These are phyloP conservation scores for Viola odorata DNA, from an alignment of 345 rosid genomes.

Conservation along the genomic window DNA sequence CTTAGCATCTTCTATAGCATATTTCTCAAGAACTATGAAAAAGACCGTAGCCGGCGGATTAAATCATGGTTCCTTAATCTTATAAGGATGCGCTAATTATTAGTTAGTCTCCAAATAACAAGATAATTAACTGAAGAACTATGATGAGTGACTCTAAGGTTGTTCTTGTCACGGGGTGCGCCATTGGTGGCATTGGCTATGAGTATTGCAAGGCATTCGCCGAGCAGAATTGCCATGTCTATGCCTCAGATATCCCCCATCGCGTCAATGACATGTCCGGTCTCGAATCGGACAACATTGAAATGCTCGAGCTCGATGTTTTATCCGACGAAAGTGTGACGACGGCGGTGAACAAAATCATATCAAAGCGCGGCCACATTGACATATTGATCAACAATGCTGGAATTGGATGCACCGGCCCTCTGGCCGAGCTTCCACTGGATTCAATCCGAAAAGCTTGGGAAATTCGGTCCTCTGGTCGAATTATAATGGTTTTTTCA, in stretches of 20 bases:
- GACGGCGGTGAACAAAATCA: constrained; percentile 24
- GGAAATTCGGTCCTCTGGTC: too few species aligned
- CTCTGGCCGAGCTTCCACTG: constrained; percentile 47
- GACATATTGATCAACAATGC: constrained; percentile 55
- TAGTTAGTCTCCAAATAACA: background rate
- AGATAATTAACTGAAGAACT: background rate
- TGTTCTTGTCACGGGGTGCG: constrained; percentile 61
- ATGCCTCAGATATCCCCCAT: constrained; percentile 45
- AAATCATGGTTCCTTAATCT: too few species aligned
- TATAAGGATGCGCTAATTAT: too few species aligned
- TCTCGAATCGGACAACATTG: constrained; percentile 24
- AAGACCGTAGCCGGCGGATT: too few species aligned
- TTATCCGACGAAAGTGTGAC: constrained; percentile 43
- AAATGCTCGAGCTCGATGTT: constrained; percentile 45
- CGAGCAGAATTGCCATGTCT: constrained; percentile 42
- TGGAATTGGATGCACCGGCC: constrained; percentile 50
- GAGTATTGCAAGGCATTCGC: constrained; percentile 65
- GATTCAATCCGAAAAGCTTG: constrained; percentile 41
- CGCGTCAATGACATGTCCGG: constrained; percentile 38
- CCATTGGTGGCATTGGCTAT: constrained; percentile 61
- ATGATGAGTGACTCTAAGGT: constrained; percentile 36
- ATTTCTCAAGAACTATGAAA: too few species aligned
- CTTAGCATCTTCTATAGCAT: too few species aligned
- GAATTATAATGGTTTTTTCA: constrained; percentile 30
- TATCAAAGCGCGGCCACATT: constrained; percentile 39